Conservation (phyloP, 352 stramenopile genomes). For the Pythium vanterpoolii region DNA sequence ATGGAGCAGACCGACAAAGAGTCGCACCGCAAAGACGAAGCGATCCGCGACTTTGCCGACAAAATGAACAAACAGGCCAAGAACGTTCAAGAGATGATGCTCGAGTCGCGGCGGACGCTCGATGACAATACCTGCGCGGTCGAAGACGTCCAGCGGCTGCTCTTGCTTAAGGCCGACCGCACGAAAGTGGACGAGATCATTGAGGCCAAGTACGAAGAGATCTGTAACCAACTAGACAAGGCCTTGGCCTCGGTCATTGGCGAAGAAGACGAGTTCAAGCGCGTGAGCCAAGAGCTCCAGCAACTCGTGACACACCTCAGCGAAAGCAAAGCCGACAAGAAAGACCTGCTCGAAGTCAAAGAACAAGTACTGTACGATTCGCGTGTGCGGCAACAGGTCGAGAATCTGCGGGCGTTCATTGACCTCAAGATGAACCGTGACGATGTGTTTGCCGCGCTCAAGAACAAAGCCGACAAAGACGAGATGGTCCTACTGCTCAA, state of each 20-base stretch:
- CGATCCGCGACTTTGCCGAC: conserved; percentile 73
- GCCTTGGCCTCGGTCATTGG: conserved; percentile 79
- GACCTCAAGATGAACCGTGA: conserved; percentile 89
- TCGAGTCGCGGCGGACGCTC: conserved; percentile 72
- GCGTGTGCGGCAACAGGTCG: conserved; percentile 78
- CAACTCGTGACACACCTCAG: conserved; percentile 76
- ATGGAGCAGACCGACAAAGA: conserved; percentile 75
- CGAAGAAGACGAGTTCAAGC: conserved; percentile 89
- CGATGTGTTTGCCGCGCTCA: conserved; percentile 78
- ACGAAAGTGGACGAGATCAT: conserved; percentile 87
- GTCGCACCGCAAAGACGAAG: conserved; percentile 64
- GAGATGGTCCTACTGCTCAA: conserved; percentile 81
- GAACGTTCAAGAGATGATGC: conserved; percentile 86
- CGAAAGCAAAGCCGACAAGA: conserved; percentile 83
- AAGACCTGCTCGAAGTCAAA: conserved; percentile 83
- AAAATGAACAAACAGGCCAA: conserved; percentile 80
- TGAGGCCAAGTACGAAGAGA: conserved; percentile 90
- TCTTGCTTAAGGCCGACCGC: conserved; percentile 77
- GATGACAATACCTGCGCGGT: conserved; percentile 85
- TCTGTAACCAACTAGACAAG: conserved; percentile 90
- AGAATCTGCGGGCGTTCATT: conserved; percentile 84
- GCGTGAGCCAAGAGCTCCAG: conserved; percentile 78
- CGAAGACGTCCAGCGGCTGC: conserved; percentile 73
- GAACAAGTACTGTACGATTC: conserved; percentile 87
- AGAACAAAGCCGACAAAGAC: conserved; percentile 84